Evolutionary conservation across 352 stramenopile species (phyloP), one percentile per base, ranked within the genome.

Genomic region (Phytopythium mirpurense): DNA sequence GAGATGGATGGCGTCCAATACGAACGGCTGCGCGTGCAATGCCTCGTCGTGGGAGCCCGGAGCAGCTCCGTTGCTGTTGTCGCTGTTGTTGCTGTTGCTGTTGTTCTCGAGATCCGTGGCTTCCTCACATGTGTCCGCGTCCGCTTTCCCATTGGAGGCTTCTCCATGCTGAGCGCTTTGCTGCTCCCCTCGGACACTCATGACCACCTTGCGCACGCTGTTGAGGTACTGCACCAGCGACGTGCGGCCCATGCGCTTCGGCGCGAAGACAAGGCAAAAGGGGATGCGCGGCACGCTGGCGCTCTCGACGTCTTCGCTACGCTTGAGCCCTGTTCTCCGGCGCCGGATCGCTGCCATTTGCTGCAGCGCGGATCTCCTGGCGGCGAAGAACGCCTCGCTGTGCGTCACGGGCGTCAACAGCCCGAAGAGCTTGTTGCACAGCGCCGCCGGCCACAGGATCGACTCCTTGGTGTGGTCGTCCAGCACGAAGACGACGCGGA

Each of bases 391-490:
- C 24, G 66, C 56, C 19, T 68, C 43, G 29, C 43, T 65, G 19
- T 36, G 18, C 19, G 15, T 6, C 11, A n/a, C 27, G 10, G 38
- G 18, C 5, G 23, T 38, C 1, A 64, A 46, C 35, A 52, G 57
- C 5, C 19, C 56, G 34, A 68, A 54, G 35, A 68, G 40, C 19
- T 52, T 45, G 34, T 68, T 68, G 52, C 56, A 64, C 14, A 68
- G 19, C 29, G 56, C 52, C 18, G 58, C 51, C 2, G 61, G 56
- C 61, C 61, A 68, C 46, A 62, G 24, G 7, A 68, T 15, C 15
- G 66, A 69, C 44, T 66, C 60, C 18, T 63, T 65, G 2, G 48
- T 68, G 44, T 68, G 63, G 42, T 74, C 66, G 51, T 74, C 59
- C 36, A 72, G 47, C 51, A 67, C 47, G 41, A 74, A 61, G 41